Conservation (phyloP, 352 stramenopile genomes). For the Pythium rhizo-oryzae region DNA sequence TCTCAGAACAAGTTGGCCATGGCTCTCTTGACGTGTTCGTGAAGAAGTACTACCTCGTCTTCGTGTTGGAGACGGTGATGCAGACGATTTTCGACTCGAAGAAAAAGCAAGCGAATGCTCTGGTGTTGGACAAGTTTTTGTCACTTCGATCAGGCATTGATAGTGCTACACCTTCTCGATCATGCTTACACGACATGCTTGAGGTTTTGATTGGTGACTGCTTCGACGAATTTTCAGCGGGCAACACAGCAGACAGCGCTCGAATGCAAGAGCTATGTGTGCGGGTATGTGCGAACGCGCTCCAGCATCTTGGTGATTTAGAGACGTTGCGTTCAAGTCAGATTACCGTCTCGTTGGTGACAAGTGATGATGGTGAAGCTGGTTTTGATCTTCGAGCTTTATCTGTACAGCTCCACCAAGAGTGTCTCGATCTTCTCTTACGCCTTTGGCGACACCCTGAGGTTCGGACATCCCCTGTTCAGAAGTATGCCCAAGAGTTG, state of each 20-base stretch:
- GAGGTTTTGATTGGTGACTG: conserved; percentile 16
- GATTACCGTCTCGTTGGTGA: conserved; percentile 61
- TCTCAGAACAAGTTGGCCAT: conserved; percentile 25
- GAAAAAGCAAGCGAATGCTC: conserved; percentile 75
- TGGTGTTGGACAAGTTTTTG: conserved; percentile 72
- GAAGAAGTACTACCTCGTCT: conserved; percentile 78
- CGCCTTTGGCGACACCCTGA: conserved; percentile 61
- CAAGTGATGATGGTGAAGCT: conserved; percentile 46
- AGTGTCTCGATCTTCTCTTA: conserved; percentile 59
- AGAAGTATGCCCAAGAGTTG: conserved; percentile 61
- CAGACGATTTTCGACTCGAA: conserved; percentile 75
- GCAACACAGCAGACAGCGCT: conserved; percentile 8
- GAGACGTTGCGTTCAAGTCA: conserved; percentile 63
- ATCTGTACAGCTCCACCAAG: conserved; percentile 60
- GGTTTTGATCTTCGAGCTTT: conserved; percentile 57
- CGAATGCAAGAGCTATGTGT: conserved; percentile 73
- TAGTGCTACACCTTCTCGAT: not conserved
- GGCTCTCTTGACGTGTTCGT: conserved; percentile 48
- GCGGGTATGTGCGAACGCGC: conserved; percentile 56
- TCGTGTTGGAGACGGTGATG: conserved; percentile 79
- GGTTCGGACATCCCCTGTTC: conserved; percentile 44
- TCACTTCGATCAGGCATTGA: conserved; percentile 8
- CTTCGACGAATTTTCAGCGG: not conserved
- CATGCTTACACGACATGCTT: conserved; percentile 24
- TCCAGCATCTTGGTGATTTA: conserved; percentile 71